Percentiles rank a stretch among this genome's conserved stretches.
These are phyloP conservation scores for Phlyctochytrium bullatum DNA, from an alignment of 192 early-diverging fungal genomes.

Conservation along the genomic window DNA sequence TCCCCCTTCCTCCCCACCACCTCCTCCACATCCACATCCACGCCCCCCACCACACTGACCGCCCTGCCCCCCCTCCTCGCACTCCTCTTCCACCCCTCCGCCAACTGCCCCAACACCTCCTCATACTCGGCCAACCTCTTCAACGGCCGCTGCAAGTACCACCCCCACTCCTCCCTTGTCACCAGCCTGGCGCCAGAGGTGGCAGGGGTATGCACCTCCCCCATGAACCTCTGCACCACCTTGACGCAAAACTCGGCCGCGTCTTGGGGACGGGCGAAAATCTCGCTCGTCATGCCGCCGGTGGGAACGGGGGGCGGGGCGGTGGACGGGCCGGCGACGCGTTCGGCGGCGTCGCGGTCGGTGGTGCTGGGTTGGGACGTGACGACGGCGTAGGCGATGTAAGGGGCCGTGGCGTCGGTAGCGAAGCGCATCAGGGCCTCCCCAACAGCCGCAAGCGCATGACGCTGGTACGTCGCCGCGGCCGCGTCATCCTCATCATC, in stretches of 20 bases:
- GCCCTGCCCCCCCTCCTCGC: neutral
- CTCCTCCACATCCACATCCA: conserved; percentile 19
- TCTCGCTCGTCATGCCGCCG: neutral
- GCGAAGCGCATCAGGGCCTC: conserved; percentile 11
- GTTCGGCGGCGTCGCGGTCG: neutral
- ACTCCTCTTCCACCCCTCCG: neutral
- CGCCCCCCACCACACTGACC: neutral
- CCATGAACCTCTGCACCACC: neutral
- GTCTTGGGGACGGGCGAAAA: neutral
- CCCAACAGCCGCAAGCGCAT: neutral
- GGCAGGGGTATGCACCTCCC: neutral
- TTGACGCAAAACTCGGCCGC: neutral
- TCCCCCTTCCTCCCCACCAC: neutral
- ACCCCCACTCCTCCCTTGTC: neutral
- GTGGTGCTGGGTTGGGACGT: neutral
- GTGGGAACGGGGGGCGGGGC: neutral
- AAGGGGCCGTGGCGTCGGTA: neutral
- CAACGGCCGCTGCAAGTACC: conserved; percentile 22
- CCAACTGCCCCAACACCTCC: neutral
- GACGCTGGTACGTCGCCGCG: neutral
- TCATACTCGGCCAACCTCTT: conserved; percentile 1
- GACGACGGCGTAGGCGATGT: conserved; percentile 12
- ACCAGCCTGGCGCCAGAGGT: neutral
- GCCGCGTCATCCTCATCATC: conserved; percentile 9
- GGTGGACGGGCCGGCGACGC: neutral